phyloP scores from a whole-genome alignment of 208 protist genomes.

The Angomonas ambiguus region DNA sequence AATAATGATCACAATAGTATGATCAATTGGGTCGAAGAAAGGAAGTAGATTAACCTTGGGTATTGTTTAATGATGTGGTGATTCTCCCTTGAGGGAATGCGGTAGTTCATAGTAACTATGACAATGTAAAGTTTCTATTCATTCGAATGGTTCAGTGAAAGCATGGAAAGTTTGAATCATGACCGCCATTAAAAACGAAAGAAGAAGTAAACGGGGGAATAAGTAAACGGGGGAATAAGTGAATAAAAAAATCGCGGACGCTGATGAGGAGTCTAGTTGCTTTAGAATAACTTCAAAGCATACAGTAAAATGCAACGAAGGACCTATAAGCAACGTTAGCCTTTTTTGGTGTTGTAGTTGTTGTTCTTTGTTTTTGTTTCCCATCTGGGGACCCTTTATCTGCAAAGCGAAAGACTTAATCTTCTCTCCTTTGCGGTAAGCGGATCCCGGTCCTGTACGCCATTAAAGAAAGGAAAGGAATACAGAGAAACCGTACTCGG shows the following conservation, averaged over 20 bases:
- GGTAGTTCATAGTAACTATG: constrained; percentile 25
- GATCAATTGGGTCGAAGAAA: too few species aligned
- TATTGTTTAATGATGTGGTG: too few species aligned
- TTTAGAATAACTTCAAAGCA: background rate
- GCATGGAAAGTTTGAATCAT: constrained; percentile 19
- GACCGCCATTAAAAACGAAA: constrained; percentile 9
- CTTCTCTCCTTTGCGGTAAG: background rate
- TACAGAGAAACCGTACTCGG: too few species aligned
- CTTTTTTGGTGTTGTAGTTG: too few species aligned
- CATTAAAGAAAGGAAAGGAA: constrained; percentile 12
- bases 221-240: background rate
- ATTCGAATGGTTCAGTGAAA: constrained; percentile 12
- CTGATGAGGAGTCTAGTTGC: background rate
- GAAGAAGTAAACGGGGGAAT: background rate
- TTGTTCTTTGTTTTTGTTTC: background rate
- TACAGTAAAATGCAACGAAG: background rate
- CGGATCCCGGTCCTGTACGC: background rate
- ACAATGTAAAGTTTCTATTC: constrained; percentile 18
- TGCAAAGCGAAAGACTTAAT: background rate
- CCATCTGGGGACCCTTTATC: background rate
- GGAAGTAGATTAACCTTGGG: too few species aligned
- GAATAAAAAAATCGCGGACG: background rate
- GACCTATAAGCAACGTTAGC: background rate
- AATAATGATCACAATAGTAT: too few species aligned
- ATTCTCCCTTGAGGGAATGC: background rate